Evolutionary conservation across 1,284 basidiomycete species (phyloP), one percentile per base, ranked within the genome.

Genomic region (Coniophora puteana): DNA sequence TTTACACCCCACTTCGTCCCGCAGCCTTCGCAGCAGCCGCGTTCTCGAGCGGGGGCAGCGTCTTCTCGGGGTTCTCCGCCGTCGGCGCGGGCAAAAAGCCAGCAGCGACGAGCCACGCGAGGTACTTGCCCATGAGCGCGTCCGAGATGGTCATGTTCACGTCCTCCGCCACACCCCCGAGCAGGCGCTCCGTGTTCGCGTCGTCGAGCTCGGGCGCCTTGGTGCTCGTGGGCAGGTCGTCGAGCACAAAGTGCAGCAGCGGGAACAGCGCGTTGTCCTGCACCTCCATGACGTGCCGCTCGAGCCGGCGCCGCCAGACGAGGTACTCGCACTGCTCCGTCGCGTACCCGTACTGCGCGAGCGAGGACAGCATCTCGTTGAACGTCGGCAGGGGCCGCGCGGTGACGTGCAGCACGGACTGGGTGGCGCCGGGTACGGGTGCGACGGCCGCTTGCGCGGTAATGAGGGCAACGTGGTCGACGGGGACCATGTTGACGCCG

Each of bases 191-290:
- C 10, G 93, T 94, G 60, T 96, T 95, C 13, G 72, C 61, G 60
- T 98, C 93, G 59, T 96, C 90, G 32, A 99, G 70, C 55, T 91
- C 89, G 3, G 96, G 90, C 2, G 92, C 83, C 68, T 96, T 97
- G 37, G 95, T 99, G 58, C 87, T 91, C 17, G 94, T 96, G 4
- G 96, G 96, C 29, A 99, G 72, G 63, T 99, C 96, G 61, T 98
- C 95, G 16, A 99, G 71, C 16, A 98, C 96, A 56, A 97, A 98
- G 67, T 99, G 94, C 18, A 99, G 75, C 10, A 99, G 71, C 3
- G 96, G 96, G 79, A 97, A 99, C 30, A 99, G 74, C 3, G 96
- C 96, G 52, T 99, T 99, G 65, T 97, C 93, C 67, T 94, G 86
- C 16, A 78, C 79, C 49, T 91, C 84, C 71, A 98, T 83, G 35